Evolutionary conservation across 192 early-diverging fungal genomes (phyloP), one percentile per base, ranked within the genome.

Genomic region (Funneliformis geosporum): DNA sequence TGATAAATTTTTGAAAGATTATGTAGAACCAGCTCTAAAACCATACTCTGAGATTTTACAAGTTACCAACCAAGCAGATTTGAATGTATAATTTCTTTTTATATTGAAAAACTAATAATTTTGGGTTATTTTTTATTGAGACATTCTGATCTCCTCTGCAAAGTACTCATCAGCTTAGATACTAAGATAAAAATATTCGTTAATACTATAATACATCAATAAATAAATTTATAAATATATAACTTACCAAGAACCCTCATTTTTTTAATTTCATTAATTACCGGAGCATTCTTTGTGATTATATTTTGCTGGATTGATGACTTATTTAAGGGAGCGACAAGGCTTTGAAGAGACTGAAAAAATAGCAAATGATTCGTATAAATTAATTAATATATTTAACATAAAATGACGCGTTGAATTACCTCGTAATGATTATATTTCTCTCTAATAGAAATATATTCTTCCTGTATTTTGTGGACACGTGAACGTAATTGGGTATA

Each of bases 11-110:
- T 75, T 99, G 46, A 84, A 81, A 40, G 88, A 91, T 21, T 91
- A 96, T 82, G 97, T 99, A 44, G 79, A 86, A 78, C 93, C 91
- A 18, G 95, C 96, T 16, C 86, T 99, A 84, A 88, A 87, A 25
- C 93, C 94, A 38, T 98, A 92, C 82, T 82, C 86, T 18, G 85
- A 89, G 2, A 73, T 83, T 5, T 88, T 99, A 78, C 86, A 83
- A 38, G 83, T 88, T 68, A 86, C 88, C 47, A 85, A 85, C 80
- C 88, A 91, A 83, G 93, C 90, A 27, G 90, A 91, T 76, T 82
- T 96, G 69, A 88, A 86, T 73, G 95, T 96, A 14, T 96, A 92
- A 80, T 66, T 55, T 33, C 33, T 33, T 33, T 33, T 33, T 33
- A 33, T 33, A 33, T 33, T 33, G 33, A 33, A 33, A 33, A 33